Evolutionary conservation across 306 rosid genomes (phyloP).

Genomic region (Ormosia semicastrata): DNA sequence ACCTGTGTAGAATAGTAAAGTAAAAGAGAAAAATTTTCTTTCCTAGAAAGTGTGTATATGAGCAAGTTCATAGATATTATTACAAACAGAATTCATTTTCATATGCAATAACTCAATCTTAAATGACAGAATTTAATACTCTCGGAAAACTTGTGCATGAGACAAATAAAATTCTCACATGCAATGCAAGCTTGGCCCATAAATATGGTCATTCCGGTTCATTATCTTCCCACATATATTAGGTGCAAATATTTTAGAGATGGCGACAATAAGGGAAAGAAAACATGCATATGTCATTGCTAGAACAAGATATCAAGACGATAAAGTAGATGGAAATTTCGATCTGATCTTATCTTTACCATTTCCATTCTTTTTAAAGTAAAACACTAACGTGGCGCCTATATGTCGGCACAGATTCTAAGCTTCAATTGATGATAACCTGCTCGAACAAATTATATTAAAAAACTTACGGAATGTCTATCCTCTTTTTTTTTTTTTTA

Average conservation of each 20-base stretch:
- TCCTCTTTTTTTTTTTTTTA: neutral
- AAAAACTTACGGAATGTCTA: neutral
- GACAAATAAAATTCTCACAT: too few species aligned
- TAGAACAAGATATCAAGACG: constrained; percentile 1
- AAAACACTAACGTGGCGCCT: neutral
- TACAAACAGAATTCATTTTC: neutral
- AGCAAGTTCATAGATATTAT: neutral
- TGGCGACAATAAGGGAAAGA: neutral
- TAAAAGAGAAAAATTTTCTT: too few species aligned
- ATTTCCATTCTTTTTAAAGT: neutral
- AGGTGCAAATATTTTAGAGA: neutral
- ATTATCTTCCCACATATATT: neutral
- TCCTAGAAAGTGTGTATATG: neutral
- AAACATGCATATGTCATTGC: neutral
- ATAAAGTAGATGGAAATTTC: neutral
- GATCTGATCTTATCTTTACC: neutral
- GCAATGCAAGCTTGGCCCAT: neutral
- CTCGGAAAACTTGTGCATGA: neutral
- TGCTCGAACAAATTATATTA: neutral
- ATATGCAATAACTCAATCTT: neutral
- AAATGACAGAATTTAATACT: neutral
- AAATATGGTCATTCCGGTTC: neutral
- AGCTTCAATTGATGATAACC: neutral
- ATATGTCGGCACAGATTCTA: neutral
- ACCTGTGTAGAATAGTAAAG: too few species aligned